These are phyloP conservation scores for Cardamine occulta DNA, from an alignment of 345 rosid species.

Conservation along the genomic window DNA sequence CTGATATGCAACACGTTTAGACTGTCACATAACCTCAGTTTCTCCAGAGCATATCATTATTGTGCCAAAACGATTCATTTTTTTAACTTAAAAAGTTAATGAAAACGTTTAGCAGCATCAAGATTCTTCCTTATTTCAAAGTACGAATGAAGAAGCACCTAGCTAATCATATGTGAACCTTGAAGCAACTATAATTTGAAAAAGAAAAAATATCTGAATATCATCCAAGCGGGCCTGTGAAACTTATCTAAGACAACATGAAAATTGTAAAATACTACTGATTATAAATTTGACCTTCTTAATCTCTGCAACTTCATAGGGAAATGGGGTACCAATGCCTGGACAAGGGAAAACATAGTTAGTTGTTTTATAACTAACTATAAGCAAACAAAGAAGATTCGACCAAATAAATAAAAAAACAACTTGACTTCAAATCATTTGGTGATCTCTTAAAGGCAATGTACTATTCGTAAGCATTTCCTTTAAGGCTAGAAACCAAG, in stretches of 20 bases:
- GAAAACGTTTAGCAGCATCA: conserved; percentile 2
- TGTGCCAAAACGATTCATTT: not conserved
- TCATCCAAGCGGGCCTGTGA: conserved; percentile 5
- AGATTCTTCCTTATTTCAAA: conserved; percentile 6
- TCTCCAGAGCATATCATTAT: too few relatives aligned
- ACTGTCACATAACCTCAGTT: too few relatives aligned
- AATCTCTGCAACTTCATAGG: conserved; percentile 64
- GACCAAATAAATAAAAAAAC: too few relatives aligned
- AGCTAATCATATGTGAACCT: conserved; percentile 18
- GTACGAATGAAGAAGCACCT: not conserved
- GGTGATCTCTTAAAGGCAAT: not conserved
- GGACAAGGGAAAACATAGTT: conserved; percentile 34
- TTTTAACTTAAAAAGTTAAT: not conserved
- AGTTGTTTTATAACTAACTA: not conserved
- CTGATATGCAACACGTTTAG: too few relatives aligned
- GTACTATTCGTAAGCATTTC: not conserved
- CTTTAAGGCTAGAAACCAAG: conserved; percentile 10
- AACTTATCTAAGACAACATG: not conserved
- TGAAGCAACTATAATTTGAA: conserved; percentile 12
- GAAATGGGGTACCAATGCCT: conserved; percentile 70
- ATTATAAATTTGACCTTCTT: conserved; percentile 55
- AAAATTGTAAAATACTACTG: not conserved
- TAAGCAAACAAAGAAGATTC: too few relatives aligned
- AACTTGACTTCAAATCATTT: conserved; percentile 1
- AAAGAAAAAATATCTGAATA: not conserved